Percentiles rank a stretch among this genome's conserved stretches.
phyloP scores from a whole-genome alignment of 495 filamentous ascomycete genomes.

The Daldinia decipiens region DNA sequence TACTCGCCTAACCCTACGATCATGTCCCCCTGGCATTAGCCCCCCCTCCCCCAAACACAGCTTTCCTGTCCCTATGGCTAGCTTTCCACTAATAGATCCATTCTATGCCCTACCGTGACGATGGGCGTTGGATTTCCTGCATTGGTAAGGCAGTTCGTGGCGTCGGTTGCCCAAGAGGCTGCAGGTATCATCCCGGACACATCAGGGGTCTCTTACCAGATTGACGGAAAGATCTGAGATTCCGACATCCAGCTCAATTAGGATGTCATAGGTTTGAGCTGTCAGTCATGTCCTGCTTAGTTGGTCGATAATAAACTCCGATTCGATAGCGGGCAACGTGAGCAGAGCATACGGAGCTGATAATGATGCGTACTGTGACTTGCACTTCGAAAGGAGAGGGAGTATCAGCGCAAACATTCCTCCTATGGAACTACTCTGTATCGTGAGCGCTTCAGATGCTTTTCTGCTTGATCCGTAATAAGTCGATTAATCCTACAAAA shows the following conservation, averaged over 20 bases:
- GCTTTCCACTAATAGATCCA: constrained; percentile 28
- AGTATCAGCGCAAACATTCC: constrained; percentile 24
- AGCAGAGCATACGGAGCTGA: constrained; percentile 35
- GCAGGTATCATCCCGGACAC: constrained; percentile 39
- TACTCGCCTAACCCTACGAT: constrained; percentile 38
- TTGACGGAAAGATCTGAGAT: constrained; percentile 40
- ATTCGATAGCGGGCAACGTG: constrained; percentile 41
- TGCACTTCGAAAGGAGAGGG: constrained; percentile 32
- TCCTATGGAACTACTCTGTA: constrained; percentile 23
- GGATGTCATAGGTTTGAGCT: constrained; percentile 51
- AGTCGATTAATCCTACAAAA: constrained; percentile 44
- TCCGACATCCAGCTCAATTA: constrained; percentile 48
- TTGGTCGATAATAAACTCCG: constrained; percentile 45
- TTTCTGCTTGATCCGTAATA: constrained; percentile 25
- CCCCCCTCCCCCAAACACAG: constrained; percentile 5
- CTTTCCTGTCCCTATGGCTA: constrained; percentile 16
- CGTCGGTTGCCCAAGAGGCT: constrained; percentile 40
- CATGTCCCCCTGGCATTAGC: constrained; percentile 32
- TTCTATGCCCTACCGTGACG: constrained; percentile 37
- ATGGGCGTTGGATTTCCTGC: constrained; percentile 35
- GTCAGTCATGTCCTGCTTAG: constrained; percentile 40
- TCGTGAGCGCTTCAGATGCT: constrained; percentile 29
- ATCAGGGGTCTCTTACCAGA: constrained; percentile 34
- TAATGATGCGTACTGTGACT: constrained; percentile 33
- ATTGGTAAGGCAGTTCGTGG: constrained; percentile 40